These are phyloP conservation scores for Fagopyrum esculentum DNA, from an alignment of 148 eudicot species.

Conservation along the genomic window DNA sequence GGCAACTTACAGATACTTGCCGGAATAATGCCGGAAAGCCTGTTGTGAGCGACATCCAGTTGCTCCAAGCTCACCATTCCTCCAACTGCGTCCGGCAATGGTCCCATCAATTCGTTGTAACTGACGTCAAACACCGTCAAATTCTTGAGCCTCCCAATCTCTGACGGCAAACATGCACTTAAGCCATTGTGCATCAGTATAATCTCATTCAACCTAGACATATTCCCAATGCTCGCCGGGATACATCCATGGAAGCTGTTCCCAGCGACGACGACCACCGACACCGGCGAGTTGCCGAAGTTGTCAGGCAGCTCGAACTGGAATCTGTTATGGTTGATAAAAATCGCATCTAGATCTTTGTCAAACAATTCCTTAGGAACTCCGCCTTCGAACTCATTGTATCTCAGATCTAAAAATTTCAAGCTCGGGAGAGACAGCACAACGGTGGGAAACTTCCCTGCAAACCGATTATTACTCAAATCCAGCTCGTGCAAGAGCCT, in stretches of 20 bases:
- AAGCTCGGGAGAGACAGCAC: constrained; percentile 45
- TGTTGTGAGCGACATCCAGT: constrained; percentile 73
- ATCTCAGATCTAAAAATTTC: constrained; percentile 64
- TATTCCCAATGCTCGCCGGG: constrained; percentile 75
- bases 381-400: constrained; percentile 76
- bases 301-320: constrained; percentile 62
- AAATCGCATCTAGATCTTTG: constrained; percentile 71
- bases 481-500: constrained; percentile 61
- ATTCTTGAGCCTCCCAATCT: constrained; percentile 53
- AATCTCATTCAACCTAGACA: constrained; percentile 69
- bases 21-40: constrained; percentile 60
- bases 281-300: constrained; percentile 88
- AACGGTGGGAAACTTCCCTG: constrained; percentile 66
- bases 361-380: constrained; percentile 63
- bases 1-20: constrained; percentile 61
- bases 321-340: constrained; percentile 71
- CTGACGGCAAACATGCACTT: constrained; percentile 56
- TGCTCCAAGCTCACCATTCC: constrained; percentile 57
- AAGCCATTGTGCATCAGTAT: constrained; percentile 64
- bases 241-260: constrained; percentile 77
- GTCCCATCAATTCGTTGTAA: constrained; percentile 57
- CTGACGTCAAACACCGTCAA: constrained; percentile 84
- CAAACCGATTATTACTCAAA: constrained; percentile 82
- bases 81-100: constrained; percentile 61
- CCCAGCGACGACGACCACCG: constrained; percentile 74